phyloP scores from a whole-genome alignment of 352 stramenopile genomes.

The Globisporangium nagaii region DNA sequence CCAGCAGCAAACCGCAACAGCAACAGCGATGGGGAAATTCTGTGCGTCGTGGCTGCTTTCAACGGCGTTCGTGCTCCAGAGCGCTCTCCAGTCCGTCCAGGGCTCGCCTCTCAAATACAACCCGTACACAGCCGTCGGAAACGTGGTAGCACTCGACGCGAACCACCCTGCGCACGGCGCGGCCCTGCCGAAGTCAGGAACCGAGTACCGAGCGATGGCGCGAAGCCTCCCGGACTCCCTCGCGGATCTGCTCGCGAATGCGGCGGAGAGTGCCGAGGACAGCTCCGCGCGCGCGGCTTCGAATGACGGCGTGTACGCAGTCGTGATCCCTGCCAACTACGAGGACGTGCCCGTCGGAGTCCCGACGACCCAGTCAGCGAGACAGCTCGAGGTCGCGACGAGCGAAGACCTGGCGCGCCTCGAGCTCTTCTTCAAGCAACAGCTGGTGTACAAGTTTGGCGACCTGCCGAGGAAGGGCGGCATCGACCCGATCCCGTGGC shows the following conservation, averaged over 20 bases:
- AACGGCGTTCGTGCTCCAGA: background rate
- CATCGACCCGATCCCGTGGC: constrained; percentile 40
- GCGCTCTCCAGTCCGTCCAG: background rate
- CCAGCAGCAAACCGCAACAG: background rate
- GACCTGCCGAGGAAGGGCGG: constrained; percentile 30
- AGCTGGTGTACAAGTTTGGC: constrained; percentile 32
- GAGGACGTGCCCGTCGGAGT: background rate
- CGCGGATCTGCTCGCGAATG: constrained; percentile 2
- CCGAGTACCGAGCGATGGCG: constrained; percentile 5
- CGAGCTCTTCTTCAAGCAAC: constrained; percentile 33
- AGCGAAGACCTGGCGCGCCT: constrained; percentile 39
- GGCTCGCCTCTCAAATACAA: constrained; percentile 8
- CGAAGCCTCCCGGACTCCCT: constrained; percentile 9
- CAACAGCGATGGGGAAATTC: background rate
- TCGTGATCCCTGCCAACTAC: constrained; percentile 3
- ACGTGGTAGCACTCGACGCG: constrained; percentile 4
- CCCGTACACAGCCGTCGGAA: constrained; percentile 6
- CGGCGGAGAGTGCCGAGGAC: background rate
- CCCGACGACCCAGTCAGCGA: background rate
- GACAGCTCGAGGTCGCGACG: constrained; percentile 6
- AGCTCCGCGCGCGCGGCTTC: background rate
- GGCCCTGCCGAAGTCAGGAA: background rate
- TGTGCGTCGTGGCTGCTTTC: background rate
- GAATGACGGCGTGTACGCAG: background rate
- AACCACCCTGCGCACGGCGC: constrained; percentile 8